phyloP scores from a whole-genome alignment of 495 filamentous ascomycete genomes.

The Baudoinia panamericana region DNA sequence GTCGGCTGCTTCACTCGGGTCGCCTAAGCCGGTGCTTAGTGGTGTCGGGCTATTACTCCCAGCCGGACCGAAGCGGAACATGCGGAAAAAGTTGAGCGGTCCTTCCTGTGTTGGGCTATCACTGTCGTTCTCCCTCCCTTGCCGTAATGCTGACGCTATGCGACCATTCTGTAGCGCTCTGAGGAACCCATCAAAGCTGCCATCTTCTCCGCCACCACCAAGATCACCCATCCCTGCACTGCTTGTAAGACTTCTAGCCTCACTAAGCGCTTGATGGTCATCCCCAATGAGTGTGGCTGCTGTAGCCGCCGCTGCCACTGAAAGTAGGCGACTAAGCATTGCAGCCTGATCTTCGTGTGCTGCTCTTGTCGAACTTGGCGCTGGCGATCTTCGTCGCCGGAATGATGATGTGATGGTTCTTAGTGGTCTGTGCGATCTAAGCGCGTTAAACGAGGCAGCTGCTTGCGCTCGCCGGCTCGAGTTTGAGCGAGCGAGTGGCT shows the following conservation, averaged over 20 bases:
- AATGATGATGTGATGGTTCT: constrained; percentile 28
- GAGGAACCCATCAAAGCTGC: constrained; percentile 35
- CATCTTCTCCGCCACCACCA: constrained; percentile 29
- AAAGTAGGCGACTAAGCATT: constrained; percentile 33
- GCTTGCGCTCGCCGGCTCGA: constrained; percentile 9
- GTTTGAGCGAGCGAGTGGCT: constrained; percentile 6
- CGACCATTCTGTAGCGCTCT: constrained; percentile 33
- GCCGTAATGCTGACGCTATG: constrained; percentile 33
- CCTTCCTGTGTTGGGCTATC: constrained; percentile 21
- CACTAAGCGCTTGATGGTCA: constrained; percentile 28
- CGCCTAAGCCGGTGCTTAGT: constrained; percentile 11
- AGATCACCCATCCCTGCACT: constrained; percentile 13
- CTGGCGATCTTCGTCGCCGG: constrained; percentile 30
- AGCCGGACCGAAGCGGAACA: constrained; percentile 35
- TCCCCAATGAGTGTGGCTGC: constrained; percentile 35
- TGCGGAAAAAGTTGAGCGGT: constrained; percentile 36
- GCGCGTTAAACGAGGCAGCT: constrained; percentile 10
- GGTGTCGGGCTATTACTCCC: constrained; percentile 1
- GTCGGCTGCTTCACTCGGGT: constrained; percentile 30
- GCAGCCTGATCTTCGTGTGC: constrained; percentile 33
- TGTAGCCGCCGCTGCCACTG: constrained; percentile 35
- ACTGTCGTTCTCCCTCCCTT: constrained; percentile 23
- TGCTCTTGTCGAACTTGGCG: constrained; percentile 10
- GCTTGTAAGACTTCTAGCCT: constrained; percentile 25
- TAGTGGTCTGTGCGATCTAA: constrained; percentile 25